These are phyloP conservation scores for Boechera stricta DNA, from an alignment of 345 rosid genomes.

Conservation along the genomic window DNA sequence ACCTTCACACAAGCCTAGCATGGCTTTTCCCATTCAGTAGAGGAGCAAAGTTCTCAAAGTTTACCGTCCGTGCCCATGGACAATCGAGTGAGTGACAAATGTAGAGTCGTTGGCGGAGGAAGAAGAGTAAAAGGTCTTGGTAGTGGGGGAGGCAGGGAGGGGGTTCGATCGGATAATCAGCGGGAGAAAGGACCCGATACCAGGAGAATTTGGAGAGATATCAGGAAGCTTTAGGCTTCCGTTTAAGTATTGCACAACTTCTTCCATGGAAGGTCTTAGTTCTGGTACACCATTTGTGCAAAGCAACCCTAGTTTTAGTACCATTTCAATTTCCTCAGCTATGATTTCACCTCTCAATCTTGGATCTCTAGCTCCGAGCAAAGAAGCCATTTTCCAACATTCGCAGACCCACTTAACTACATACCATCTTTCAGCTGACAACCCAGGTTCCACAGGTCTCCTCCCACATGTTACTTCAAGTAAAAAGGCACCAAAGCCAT, in stretches of 20 bases:
- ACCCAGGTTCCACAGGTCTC: conserved; percentile 51
- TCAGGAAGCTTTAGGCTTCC: conserved; percentile 36
- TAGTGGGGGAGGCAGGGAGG: background rate
- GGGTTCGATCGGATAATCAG: conserved; percentile 10
- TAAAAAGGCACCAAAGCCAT: conserved; percentile 53
- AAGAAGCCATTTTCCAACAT: conserved; percentile 47
- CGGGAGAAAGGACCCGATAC: conserved; percentile 24
- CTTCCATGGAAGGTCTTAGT: conserved; percentile 49
- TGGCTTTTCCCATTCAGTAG: background rate
- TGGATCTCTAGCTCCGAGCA: conserved; percentile 50
- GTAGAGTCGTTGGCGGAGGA: conserved; percentile 26
- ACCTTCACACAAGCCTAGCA: conserved; percentile 19
- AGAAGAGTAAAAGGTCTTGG: conserved; percentile 32
- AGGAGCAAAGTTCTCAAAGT: background rate
- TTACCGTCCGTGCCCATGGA: conserved; percentile 41
- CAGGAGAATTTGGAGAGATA: conserved; percentile 36
- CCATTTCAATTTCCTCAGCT: conserved; percentile 52
- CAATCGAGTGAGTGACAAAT: conserved; percentile 39
- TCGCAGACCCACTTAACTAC: conserved; percentile 45
- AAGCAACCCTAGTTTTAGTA: conserved; percentile 51
- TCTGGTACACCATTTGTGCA: conserved; percentile 43
- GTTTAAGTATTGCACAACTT: conserved; percentile 25
- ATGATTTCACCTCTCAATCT: conserved; percentile 45
- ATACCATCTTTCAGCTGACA: conserved; percentile 32
- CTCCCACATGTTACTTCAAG: conserved; percentile 56